Evolutionary conservation across 441 rosid species (phyloP).

Genomic region (Cnidoscolus chayamansa): DNA sequence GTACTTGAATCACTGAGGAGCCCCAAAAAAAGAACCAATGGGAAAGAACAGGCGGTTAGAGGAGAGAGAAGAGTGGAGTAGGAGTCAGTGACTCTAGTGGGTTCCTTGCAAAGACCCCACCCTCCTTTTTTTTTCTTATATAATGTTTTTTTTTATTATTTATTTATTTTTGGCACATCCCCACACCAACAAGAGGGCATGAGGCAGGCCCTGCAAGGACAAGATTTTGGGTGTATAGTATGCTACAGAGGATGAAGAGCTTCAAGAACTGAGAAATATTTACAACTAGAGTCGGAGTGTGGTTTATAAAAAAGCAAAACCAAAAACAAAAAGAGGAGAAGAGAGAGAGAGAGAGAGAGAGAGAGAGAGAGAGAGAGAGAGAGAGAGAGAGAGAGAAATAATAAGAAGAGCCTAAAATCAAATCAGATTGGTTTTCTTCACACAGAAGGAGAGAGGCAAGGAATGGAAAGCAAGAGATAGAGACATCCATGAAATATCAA

Average conservation of each 20-base stretch:
- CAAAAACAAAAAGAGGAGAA: slow-evolving; percentile 1
- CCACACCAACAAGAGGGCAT: slow-evolving; percentile 28
- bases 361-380: no score
- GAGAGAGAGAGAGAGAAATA: neutral
- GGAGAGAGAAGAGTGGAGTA: slow-evolving; percentile 62
- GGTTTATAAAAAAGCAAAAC: slow-evolving; percentile 18
- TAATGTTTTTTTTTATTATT: neutral
- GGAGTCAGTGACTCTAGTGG: slow-evolving; percentile 76
- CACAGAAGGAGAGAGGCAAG: slow-evolving; percentile 40
- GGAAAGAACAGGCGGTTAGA: slow-evolving; percentile 79
- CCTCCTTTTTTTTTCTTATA: neutral
- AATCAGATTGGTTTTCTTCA: slow-evolving; percentile 63
- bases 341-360: no score
- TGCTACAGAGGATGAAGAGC: slow-evolving; percentile 1
- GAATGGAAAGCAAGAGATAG: slow-evolving; percentile 38
- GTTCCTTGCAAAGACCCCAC: slow-evolving; percentile 54
- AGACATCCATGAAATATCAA: slow-evolving; percentile 42
- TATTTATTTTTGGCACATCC: slow-evolving; percentile 28
- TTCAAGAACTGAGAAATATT: slow-evolving; percentile 29
- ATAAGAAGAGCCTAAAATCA: slow-evolving; percentile 7
- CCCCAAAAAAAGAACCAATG: slow-evolving; percentile 57
- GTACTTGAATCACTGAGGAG: slow-evolving; percentile 38
- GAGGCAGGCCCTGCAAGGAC: slow-evolving; percentile 53
- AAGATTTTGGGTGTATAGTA: slow-evolving; percentile 39
- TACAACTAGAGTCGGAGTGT: slow-evolving; percentile 11